Evolutionary conservation across 1,284 basidiomycete genomes (phyloP).

Genomic region (Limonomyces culmigenus): DNA sequence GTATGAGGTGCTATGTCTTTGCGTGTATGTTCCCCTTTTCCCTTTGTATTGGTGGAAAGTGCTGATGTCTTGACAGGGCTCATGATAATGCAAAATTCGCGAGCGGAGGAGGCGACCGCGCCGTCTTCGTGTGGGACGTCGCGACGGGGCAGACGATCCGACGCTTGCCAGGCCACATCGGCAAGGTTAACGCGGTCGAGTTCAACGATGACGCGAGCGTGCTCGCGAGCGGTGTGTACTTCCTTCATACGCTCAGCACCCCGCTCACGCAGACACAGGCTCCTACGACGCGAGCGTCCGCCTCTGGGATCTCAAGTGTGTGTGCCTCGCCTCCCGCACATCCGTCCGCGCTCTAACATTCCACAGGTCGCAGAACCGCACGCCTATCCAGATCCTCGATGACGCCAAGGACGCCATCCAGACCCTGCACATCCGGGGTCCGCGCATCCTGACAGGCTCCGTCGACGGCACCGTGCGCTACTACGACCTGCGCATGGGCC

Average conservation of each 20-base stretch:
- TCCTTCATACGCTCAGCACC: conserved; percentile 1
- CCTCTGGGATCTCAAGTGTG: conserved; percentile 77
- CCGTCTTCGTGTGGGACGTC: conserved; percentile 93
- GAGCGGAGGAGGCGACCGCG: conserved; percentile 85
- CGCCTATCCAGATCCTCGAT: conserved; percentile 81
- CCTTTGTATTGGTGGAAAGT: background rate
- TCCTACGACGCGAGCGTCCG: conserved; percentile 80
- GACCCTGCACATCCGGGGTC: conserved; percentile 46
- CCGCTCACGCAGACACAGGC: conserved; percentile 24
- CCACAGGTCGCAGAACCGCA: conserved; percentile 55
- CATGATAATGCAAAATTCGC: conserved; percentile 91
- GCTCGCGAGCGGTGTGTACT: conserved; percentile 60
- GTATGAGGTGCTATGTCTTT: conserved; percentile 84
- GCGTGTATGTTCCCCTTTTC: conserved; percentile 52
- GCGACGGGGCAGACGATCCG: conserved; percentile 69
- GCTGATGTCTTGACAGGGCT: conserved; percentile 30
- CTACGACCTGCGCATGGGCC: conserved; percentile 88
- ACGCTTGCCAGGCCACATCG: conserved; percentile 74
- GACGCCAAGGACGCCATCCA: conserved; percentile 87
- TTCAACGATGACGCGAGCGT: conserved; percentile 81
- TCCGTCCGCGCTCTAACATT: background rate
- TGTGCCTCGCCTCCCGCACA: background rate
- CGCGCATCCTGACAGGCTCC: conserved; percentile 65
- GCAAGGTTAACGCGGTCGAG: conserved; percentile 80
- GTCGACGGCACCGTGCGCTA: conserved; percentile 85